These are phyloP conservation scores for Alternaria burnsii DNA, from an alignment of 2,329 filamentous ascomycete genomes.

Conservation along the genomic window DNA sequence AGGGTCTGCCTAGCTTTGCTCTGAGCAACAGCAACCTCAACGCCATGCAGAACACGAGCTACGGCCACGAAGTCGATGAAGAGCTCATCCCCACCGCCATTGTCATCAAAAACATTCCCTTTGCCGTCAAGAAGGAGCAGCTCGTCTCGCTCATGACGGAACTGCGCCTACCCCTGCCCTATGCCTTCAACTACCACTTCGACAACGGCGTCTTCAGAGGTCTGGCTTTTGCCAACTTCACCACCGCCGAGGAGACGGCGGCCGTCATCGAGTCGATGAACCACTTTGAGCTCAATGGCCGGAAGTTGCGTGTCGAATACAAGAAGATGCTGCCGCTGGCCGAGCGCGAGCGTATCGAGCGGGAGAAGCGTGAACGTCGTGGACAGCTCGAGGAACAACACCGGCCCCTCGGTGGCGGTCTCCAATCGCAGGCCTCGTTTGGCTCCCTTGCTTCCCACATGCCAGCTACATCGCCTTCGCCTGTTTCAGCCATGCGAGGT, in stretches of 20 bases:
- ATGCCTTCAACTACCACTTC: slow-evolving; percentile 99
- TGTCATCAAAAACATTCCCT: slow-evolving; percentile 99
- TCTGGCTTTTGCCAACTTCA: slow-evolving; percentile 97
- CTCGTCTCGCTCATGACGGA: slow-evolving; percentile 93
- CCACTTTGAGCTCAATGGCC: slow-evolving; percentile 91
- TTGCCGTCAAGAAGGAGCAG: slow-evolving; percentile 97
- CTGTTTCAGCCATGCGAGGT: slow-evolving; percentile 66
- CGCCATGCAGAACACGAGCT: slow-evolving; percentile 53
- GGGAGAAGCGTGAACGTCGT: slow-evolving; percentile 94
- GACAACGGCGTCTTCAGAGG: slow-evolving; percentile 97
- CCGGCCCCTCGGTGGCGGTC: slow-evolving; percentile 72
- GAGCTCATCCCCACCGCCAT: slow-evolving; percentile 98
- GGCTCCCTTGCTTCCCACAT: slow-evolving; percentile 75
- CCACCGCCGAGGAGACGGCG: slow-evolving; percentile 90
- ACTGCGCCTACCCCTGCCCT: slow-evolving; percentile 90
- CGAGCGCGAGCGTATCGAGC: slow-evolving; percentile 93
- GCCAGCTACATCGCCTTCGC: slow-evolving; percentile 71
- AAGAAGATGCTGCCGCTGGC: slow-evolving; percentile 99
- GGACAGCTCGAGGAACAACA: slow-evolving; percentile 98
- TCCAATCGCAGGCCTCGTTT: slow-evolving; percentile 87
- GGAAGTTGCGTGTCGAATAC: slow-evolving; percentile 95
- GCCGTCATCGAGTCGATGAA: slow-evolving; percentile 94
- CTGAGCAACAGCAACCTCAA: slow-evolving; percentile 48
- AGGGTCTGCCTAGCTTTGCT: slow-evolving; percentile 54
- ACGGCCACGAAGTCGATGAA: slow-evolving; percentile 69